These are phyloP conservation scores for Hypoxylon sp. DNA, from an alignment of 2,329 filamentous ascomycete genomes.

Conservation along the genomic window DNA sequence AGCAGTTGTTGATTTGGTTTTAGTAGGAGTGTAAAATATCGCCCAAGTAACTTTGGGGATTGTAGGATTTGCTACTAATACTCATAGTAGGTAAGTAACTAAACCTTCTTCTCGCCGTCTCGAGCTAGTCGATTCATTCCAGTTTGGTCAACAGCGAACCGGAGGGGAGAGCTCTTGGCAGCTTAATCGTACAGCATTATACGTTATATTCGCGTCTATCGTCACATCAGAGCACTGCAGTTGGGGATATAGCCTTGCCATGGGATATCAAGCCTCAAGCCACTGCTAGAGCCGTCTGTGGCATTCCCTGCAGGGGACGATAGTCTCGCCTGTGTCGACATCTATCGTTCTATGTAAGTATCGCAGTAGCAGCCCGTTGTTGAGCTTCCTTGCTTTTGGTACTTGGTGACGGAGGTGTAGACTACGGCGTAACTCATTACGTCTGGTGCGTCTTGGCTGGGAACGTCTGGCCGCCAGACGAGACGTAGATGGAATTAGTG, in stretches of 20 bases:
- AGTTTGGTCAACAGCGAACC: no score
- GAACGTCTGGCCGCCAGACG: slow-evolving; percentile 3
- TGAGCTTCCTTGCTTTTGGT: background rate
- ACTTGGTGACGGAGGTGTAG: slow-evolving; percentile 10
- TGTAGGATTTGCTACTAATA: background rate
- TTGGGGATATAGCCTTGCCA: background rate
- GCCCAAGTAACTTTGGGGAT: no score
- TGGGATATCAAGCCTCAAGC: background rate
- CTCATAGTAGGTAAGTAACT: no score
- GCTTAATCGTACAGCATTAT: no score
- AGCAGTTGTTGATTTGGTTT: background rate
- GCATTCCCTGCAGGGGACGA: background rate
- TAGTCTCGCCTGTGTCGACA: background rate
- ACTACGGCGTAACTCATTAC: slow-evolving; percentile 16
- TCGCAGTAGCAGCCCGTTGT: background rate
- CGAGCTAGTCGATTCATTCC: no score
- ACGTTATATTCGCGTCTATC: background rate
- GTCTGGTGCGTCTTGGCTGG: slow-evolving; percentile 13
- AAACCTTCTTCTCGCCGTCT: no score
- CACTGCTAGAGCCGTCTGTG: background rate
- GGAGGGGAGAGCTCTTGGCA: no score
- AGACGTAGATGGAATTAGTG: background rate
- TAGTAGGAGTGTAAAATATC: no score
- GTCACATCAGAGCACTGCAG: background rate
- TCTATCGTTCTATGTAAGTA: slow-evolving; percentile 14